phyloP scores from a whole-genome alignment of 148 eudicot genomes.

The Chenopodium berlandieri region DNA sequence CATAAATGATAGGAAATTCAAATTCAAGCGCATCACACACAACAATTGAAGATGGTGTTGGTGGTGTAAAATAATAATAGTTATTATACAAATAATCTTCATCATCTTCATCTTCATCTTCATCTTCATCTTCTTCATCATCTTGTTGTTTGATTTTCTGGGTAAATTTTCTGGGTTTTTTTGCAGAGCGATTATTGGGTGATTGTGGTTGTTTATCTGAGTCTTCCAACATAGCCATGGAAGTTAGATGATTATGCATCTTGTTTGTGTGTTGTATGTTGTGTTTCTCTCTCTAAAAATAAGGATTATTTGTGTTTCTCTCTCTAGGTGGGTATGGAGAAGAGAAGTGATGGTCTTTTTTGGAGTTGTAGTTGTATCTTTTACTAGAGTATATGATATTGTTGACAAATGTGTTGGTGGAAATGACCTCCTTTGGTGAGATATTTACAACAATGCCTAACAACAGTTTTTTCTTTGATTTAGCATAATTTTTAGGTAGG shows the following conservation, averaged over 20 bases:
- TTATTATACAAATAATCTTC: slow-evolving; percentile 15
- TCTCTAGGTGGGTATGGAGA: background rate
- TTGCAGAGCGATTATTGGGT: slow-evolving; percentile 29
- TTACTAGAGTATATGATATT: background rate
- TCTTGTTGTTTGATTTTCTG: slow-evolving; percentile 12
- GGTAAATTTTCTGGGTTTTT: slow-evolving; percentile 44
- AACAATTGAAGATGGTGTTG: slow-evolving; percentile 59
- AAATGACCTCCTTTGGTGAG: background rate
- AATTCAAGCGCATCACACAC: slow-evolving; percentile 77
- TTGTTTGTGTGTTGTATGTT: background rate
- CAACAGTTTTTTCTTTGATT: too few species aligned
- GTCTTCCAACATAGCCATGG: slow-evolving; percentile 34
- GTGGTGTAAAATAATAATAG: slow-evolving; percentile 30
- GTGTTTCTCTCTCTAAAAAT: background rate
- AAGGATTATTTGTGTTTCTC: background rate
- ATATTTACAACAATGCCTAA: background rate
- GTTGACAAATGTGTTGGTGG: background rate
- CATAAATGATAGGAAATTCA: slow-evolving; percentile 78
- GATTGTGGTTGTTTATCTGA: slow-evolving; percentile 10
- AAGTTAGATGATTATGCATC: background rate
- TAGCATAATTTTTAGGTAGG: background rate
- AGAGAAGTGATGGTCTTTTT: background rate
- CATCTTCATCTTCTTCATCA: slow-evolving; percentile 21
- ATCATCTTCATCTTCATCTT: slow-evolving; percentile 7
- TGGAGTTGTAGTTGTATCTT: background rate